Evolutionary conservation across 352 stramenopile species (phyloP), one percentile per base, ranked within the genome.

Genomic region (Pythium folliculosum): DNA sequence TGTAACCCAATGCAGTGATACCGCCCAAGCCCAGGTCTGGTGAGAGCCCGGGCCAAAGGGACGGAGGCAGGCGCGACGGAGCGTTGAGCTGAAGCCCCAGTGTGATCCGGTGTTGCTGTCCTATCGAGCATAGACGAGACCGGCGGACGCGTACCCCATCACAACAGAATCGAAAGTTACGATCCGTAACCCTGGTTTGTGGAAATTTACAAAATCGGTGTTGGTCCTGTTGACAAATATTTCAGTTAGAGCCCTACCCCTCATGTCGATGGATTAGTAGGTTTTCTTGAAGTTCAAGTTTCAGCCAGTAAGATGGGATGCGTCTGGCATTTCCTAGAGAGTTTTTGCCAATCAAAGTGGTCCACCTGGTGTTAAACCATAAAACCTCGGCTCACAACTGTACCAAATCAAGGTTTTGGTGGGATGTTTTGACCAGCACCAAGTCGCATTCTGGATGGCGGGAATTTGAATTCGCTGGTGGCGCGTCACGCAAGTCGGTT

Each of bases 251-350:
- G 25, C 25, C 50, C 50, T 56, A 56, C 3, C 27, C 50, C 50
- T 44, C 12, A 21, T n/a, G 10, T n/a, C 14, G 40, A 47, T 4
- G 4, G 35, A 16, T 27, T 30, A 5, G 25, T 3, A 3, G 17
- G 23, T 45, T 30, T 54, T 52, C 55, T 63, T 63, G 57, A 63
- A 63, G 40, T 55, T 63, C 57, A 63, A 63, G 30, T 63, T 63
- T 63, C 22, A 48, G 22, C 57, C 25, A 47, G 57, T 63, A 54
- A 63, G 27, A 21, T 32, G 25, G 25, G 23, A 30, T 32, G n/a
- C 22, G 17, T 44, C 57, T 23, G 45, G 45, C 45, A 56, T 40
- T 55, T 32, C 30, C 16, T 8, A 21, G 19, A 48, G 16, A 14
- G 54, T 63, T 37, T 19, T 25, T 1, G 27, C 25, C 25, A 47